Evolutionary conservation across 2,329 filamentous ascomycete genomes (phyloP), one percentile per base, ranked within the genome.

Genomic region (Colletotrichum sublineola): DNA sequence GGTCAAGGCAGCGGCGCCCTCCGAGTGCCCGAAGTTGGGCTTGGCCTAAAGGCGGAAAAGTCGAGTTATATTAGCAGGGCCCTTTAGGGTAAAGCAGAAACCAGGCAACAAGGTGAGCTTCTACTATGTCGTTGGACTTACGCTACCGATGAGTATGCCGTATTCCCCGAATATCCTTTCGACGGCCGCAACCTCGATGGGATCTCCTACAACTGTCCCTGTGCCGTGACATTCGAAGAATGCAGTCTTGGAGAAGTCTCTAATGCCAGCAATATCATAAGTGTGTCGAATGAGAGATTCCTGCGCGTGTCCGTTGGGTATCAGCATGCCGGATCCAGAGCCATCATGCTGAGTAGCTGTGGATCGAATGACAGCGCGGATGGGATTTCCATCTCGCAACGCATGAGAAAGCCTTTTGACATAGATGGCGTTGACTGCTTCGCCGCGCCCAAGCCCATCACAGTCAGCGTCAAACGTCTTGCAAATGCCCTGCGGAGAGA

Each of bases 161-260:
- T 74, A 29, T 1, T 76, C 58, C 0, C 75, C 76, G 65, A 84
- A 83, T 0, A 80, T 76, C 0, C 73, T 70, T 0, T 74, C 76
- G 2, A 86, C 77, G 0, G 82, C 82, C 0, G 60, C 65, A 1
- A 81, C 77, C 63, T 86, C 85, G 5, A 81, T 75, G 0, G 82
- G 82, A 65, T 87, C 85, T 0, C 86, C 86, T 0, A 77, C 79
- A 1, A 74, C 63, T 0, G 85, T 87, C 0, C 85, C 84, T 0
- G 85, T 86, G 0, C 84, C 85, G 44, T 87, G 86, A 33, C 80
- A 53, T 53, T 53, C 50, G 14, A 53, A 53, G 4, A 53, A 53
- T 5, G 50, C 8, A 1, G 50, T 53, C 14, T 53, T 4, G 9
- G 50, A 31, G 9, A 74, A 36, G 20, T 73, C 73, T 3, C 57